phyloP scores from a whole-genome alignment of 345 rosid genomes.

The Salix caprea region DNA sequence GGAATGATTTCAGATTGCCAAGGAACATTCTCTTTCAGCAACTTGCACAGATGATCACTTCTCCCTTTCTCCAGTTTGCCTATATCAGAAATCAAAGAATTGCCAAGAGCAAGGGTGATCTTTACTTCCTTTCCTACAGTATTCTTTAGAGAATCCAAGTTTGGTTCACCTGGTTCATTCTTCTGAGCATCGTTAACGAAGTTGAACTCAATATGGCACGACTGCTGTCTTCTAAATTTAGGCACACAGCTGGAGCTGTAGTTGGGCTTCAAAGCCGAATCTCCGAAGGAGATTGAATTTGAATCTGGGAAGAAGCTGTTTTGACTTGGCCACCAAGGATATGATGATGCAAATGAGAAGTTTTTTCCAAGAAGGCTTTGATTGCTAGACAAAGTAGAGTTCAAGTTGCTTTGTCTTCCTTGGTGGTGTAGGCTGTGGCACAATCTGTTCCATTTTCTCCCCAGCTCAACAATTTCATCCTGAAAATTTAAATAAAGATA shows the following conservation, averaged over 20 bases:
- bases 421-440: constrained; percentile 57
- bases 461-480: constrained; percentile 53
- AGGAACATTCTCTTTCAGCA: constrained; percentile 59
- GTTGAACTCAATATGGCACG: constrained; percentile 64
- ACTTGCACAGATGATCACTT: constrained; percentile 28
- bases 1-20: constrained; percentile 64
- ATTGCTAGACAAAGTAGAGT: constrained; percentile 14
- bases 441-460: constrained; percentile 67
- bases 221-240: constrained; percentile 61
- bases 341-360: constrained; percentile 31
- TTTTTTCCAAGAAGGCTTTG: constrained; percentile 30
- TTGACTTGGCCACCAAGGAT: constrained; percentile 49
- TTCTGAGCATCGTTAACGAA: constrained; percentile 32
- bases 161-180: constrained; percentile 36
- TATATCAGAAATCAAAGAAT: constrained; percentile 35
- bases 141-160: constrained; percentile 59
- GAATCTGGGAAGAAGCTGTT: constrained; percentile 44
- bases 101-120: constrained; percentile 75
- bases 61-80: constrained; percentile 31
- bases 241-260: constrained; percentile 41
- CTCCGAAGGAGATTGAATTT: constrained; percentile 38
- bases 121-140: constrained; percentile 56
- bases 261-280: constrained; percentile 36
- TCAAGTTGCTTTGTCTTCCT: constrained; percentile 21
- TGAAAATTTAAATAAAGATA: constrained; percentile 17